Conservation (phyloP, 2,329 filamentous ascomycete species). For the Coniochaeta hoffmannii region DNA sequence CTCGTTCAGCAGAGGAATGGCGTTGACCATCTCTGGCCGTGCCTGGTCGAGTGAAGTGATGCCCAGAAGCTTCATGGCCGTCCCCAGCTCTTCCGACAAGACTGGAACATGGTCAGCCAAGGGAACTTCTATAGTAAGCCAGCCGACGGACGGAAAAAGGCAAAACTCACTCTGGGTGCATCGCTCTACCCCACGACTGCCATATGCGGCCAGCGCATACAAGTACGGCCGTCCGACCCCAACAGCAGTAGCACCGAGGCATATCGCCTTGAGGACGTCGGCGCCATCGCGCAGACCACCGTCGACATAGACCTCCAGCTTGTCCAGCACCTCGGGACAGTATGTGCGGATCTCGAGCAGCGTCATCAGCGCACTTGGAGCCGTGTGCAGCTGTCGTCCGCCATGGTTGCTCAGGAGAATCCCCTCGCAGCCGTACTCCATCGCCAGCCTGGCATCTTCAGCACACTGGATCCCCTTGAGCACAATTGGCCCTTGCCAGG, state of each 20-base stretch:
- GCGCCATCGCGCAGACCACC: slow-evolving; percentile 37
- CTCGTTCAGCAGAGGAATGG: slow-evolving; percentile 20
- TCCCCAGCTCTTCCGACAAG: slow-evolving; percentile 22
- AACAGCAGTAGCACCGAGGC: slow-evolving; percentile 36
- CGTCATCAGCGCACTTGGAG: slow-evolving; percentile 32
- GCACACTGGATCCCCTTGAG: slow-evolving; percentile 30
- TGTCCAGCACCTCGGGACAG: slow-evolving; percentile 32
- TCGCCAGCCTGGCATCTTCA: slow-evolving; percentile 24
- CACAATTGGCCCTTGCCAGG: slow-evolving; percentile 26
- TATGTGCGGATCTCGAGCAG: slow-evolving; percentile 36
- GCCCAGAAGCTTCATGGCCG: slow-evolving; percentile 41
- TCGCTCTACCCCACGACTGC: slow-evolving; percentile 29
- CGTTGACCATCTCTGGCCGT: slow-evolving; percentile 42
- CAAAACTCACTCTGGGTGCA: slow-evolving; percentile 15
- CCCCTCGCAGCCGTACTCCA: slow-evolving; percentile 32
- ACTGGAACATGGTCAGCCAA: slow-evolving; percentile 7
- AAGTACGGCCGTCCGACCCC: slow-evolving; percentile 44
- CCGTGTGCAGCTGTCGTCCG: slow-evolving; percentile 40
- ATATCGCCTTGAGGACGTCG: slow-evolving; percentile 39
- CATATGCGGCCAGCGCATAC: slow-evolving; percentile 38
- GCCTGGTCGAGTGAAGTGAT: slow-evolving; percentile 39
- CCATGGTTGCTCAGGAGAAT: slow-evolving; percentile 27
- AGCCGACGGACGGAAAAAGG: neutral
- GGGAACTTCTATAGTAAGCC: neutral
- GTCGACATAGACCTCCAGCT: slow-evolving; percentile 38